These are phyloP conservation scores for Ormosia emarginata DNA, from an alignment of 306 rosid genomes.

Conservation along the genomic window DNA sequence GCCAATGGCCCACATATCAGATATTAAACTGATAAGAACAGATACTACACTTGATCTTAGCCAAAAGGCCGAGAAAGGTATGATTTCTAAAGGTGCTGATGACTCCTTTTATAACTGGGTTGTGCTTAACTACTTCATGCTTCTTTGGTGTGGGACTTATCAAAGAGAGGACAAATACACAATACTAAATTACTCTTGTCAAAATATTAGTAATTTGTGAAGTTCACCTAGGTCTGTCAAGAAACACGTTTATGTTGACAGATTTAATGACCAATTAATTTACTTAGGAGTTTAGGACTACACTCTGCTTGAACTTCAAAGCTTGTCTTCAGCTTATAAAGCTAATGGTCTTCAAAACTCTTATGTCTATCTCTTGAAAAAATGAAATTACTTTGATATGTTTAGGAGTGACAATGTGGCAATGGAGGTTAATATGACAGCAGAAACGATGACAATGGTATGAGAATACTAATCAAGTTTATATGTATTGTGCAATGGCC, in stretches of 20 bases:
- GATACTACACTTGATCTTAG: neutral
- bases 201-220: neutral
- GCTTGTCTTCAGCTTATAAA: neutral
- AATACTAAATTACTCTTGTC: neutral
- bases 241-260: too few relatives aligned
- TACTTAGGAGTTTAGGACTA: neutral
- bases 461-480: neutral
- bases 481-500: neutral
- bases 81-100: neutral
- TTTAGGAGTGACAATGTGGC: neutral
- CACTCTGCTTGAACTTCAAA: neutral
- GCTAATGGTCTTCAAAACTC: neutral
- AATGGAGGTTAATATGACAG: neutral
- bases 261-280: neutral
- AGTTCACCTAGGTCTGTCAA: too few relatives aligned
- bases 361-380: neutral
- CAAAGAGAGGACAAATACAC: neutral
- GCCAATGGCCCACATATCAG: neutral
- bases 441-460: neutral
- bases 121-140: neutral
- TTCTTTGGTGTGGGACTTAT: neutral
- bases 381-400: neutral
- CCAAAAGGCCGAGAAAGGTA: neutral
- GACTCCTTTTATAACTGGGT: neutral
- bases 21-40: neutral